Evolutionary conservation across 257 asterid species (phyloP).

Genomic region (Solanum lignicaule): DNA sequence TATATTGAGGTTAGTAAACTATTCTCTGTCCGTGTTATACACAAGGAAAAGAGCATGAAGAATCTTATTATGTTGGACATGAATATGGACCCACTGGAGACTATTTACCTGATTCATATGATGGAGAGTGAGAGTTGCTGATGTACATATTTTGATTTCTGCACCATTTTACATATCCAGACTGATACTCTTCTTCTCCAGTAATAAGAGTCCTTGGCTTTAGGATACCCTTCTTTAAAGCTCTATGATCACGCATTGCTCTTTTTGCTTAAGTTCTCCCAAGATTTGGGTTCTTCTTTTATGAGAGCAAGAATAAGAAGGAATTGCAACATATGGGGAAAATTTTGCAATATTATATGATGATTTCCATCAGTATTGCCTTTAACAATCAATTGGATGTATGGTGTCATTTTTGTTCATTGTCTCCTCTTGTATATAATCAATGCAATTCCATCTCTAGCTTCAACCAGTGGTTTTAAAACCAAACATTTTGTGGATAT

Average conservation of each 20-base stretch:
- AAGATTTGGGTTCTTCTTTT: not conserved
- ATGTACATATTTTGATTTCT: not conserved
- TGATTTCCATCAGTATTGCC: not conserved
- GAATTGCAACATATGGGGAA: not conserved
- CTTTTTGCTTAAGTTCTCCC: not conserved
- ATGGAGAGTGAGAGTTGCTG: not conserved
- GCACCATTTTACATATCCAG: not conserved
- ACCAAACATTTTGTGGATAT: not conserved
- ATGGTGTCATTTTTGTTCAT: not conserved
- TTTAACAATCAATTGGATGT: not conserved
- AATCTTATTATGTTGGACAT: not conserved
- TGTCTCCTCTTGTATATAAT: not conserved
- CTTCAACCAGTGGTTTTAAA: not conserved
- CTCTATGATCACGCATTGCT: not conserved
- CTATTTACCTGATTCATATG: not conserved
- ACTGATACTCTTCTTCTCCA: not conserved
- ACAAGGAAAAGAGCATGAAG: not conserved
- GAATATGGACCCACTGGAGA: not conserved
- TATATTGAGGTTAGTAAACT: slow-evolving; percentile 64
- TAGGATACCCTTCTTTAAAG: not conserved
- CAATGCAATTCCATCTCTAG: not conserved
- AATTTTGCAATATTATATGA: not conserved
- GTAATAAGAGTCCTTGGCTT: not conserved
- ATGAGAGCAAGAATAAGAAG: not conserved
- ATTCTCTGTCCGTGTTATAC: not conserved